A percentile compares a stretch with the other conserved stretches of the same genome.
phyloP scores from a whole-genome alignment of 441 rosid species.

The Populus trichocarpa region DNA sequence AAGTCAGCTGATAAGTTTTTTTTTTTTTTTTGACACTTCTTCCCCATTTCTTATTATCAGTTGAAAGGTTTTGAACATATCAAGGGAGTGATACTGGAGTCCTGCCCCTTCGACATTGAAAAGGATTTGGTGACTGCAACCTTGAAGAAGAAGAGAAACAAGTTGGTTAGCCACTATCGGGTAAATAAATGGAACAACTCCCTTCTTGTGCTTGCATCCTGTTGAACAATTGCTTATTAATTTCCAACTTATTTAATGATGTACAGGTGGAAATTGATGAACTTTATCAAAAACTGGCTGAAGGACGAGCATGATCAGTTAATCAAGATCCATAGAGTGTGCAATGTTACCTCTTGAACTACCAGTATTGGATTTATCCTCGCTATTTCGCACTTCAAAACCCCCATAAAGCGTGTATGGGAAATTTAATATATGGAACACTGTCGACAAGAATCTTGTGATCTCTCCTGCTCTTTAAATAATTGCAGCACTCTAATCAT shows the following conservation, averaged over 20 bases:
- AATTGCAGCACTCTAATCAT: too few relatives aligned
- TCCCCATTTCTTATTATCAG: conserved; percentile 28
- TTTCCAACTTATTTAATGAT: conserved; percentile 5
- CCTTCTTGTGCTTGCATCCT: background rate
- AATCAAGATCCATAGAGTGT: background rate
- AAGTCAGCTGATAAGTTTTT: background rate
- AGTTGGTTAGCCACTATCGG: conserved; percentile 63
- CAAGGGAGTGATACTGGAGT: conserved; percentile 68
- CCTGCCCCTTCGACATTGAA: conserved; percentile 67
- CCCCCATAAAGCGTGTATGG: too few relatives aligned
- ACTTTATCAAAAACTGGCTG: conserved; percentile 51
- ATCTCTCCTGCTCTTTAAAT: too few relatives aligned
- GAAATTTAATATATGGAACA: too few relatives aligned
- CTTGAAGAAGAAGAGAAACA: conserved; percentile 83
- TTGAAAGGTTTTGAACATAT: conserved; percentile 69
- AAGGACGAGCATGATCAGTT: conserved; percentile 11
- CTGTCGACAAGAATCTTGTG: too few relatives aligned
- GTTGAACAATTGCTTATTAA: background rate
- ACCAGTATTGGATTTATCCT: too few relatives aligned
- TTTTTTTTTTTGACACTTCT: background rate
- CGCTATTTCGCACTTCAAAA: too few relatives aligned
- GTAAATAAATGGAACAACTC: conserved; percentile 26
- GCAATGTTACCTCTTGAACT: background rate
- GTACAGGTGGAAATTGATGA: conserved; percentile 65
- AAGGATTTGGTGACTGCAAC: conserved; percentile 93